These are phyloP conservation scores for Bruguiera hainesii DNA, from an alignment of 441 rosid species.

Conservation along the genomic window DNA sequence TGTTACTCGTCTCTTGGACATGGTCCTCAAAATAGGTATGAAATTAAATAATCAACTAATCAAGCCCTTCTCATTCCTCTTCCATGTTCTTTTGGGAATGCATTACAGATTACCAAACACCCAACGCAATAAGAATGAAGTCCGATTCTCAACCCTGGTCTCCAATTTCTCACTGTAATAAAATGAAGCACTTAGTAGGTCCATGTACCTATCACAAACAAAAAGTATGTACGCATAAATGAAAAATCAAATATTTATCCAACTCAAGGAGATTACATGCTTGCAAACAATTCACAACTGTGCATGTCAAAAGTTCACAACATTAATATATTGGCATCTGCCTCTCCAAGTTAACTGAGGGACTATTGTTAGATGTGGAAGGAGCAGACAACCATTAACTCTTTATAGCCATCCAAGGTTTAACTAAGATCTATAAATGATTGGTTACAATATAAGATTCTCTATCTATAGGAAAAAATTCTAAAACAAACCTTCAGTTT, in stretches of 20 bases:
- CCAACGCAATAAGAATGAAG: background rate
- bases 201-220: too few species aligned
- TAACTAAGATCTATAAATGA: background rate
- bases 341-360: background rate
- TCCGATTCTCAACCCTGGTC: too few species aligned
- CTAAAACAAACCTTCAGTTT: conserved; percentile 62
- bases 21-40: background rate
- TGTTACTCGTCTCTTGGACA: background rate
- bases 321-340: background rate
- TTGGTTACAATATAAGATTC: background rate
- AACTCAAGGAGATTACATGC: conserved; percentile 5
- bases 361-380: background rate
- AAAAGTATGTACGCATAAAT: too few species aligned
- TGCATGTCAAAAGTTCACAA: conserved; percentile 1
- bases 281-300: background rate
- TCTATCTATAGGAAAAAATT: conserved; percentile 3
- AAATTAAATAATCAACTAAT: background rate
- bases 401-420: conserved; percentile 1
- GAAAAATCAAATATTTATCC: background rate
- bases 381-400: conserved; percentile 1
- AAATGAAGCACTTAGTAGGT: too few species aligned
- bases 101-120: background rate
- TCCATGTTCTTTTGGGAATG: background rate
- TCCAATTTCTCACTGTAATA: too few species aligned
- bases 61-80: background rate